A percentile compares a stretch with the other conserved stretches of the same genome.
These are phyloP conservation scores for Fusarium robinianum DNA, from an alignment of 2,329 filamentous ascomycete genomes.

Conservation along the genomic window DNA sequence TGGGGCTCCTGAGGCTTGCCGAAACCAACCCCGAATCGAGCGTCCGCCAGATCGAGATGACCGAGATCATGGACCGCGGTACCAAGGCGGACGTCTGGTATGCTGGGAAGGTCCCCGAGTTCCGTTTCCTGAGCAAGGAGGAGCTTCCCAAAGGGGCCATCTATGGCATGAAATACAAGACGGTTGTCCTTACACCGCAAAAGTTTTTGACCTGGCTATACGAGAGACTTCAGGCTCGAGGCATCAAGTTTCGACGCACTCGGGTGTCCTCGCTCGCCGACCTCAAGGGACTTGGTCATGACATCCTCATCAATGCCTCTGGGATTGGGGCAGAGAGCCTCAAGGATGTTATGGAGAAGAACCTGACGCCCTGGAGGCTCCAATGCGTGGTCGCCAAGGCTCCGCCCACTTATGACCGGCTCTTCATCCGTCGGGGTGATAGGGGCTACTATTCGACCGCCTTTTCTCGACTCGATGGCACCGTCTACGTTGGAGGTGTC, in stretches of 20 bases:
- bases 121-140: neutral
- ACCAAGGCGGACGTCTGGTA: constrained; percentile 17
- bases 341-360: neutral
- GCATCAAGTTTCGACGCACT: neutral
- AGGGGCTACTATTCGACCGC: constrained; percentile 11
- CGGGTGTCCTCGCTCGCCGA: neutral
- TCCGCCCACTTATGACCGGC: neutral
- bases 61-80: constrained; percentile 16
- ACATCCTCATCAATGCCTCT: constrained; percentile 9
- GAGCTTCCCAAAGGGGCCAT: neutral
- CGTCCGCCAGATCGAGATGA: constrained; percentile 16
- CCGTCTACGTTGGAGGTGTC: constrained; percentile 5
- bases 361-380: constrained; percentile 1
- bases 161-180: constrained; percentile 9
- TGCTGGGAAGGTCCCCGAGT: constrained; percentile 1
- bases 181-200: constrained; percentile 3
- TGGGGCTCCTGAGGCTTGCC: constrained; percentile 37
- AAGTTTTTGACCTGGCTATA: constrained; percentile 6
- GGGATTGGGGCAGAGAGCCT: constrained; percentile 1
- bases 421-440: constrained; percentile 7
- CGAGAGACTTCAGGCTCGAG: constrained; percentile 1
- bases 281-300: constrained; percentile 5
- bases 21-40: constrained; percentile 17
- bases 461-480: constrained; percentile 6
- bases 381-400: constrained; percentile 7